These are phyloP conservation scores for Starmerella stigmatis DNA, from an alignment of 805 yeast species.

Conservation along the genomic window DNA sequence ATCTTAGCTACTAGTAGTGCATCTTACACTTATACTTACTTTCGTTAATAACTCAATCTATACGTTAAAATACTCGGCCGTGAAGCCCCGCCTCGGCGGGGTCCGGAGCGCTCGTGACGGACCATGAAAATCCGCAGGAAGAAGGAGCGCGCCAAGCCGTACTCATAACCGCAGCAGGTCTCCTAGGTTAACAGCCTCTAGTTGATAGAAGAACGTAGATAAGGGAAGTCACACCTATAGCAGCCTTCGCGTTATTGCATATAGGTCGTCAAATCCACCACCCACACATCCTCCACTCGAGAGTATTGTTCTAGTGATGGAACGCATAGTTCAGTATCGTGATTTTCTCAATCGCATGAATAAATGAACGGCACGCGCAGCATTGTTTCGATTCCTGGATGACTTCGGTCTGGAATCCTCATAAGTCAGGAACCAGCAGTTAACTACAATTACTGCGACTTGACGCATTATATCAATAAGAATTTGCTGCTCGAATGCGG, in stretches of 20 bases:
- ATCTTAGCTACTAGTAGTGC: too few species aligned
- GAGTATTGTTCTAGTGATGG: too few species aligned
- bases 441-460: conserved; percentile 5
- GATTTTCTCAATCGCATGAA: too few species aligned
- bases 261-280: too few species aligned
- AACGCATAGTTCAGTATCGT: too few species aligned
- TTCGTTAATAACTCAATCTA: too few species aligned
- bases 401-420: not conserved
- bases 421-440: not conserved
- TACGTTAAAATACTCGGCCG: too few species aligned
- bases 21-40: too few species aligned
- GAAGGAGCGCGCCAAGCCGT: conserved; percentile 37
- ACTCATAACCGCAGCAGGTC: conserved; percentile 40
- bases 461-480: not conserved
- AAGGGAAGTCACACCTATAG: conserved; percentile 40
- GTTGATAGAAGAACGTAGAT: conserved; percentile 38
- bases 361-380: too few species aligned
- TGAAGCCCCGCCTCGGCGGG: conserved; percentile 37
- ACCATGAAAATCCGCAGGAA: conserved; percentile 36
- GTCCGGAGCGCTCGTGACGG: conserved; percentile 36
- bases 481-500: not conserved
- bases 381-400: too few species aligned
- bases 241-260: too few species aligned
- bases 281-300: too few species aligned
- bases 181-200: conserved; percentile 40